Percentiles rank a stretch among this genome's conserved stretches.
Evolutionary conservation across 176 grass and related monocot species (phyloP).

Genomic region (Eleusine indica): DNA sequence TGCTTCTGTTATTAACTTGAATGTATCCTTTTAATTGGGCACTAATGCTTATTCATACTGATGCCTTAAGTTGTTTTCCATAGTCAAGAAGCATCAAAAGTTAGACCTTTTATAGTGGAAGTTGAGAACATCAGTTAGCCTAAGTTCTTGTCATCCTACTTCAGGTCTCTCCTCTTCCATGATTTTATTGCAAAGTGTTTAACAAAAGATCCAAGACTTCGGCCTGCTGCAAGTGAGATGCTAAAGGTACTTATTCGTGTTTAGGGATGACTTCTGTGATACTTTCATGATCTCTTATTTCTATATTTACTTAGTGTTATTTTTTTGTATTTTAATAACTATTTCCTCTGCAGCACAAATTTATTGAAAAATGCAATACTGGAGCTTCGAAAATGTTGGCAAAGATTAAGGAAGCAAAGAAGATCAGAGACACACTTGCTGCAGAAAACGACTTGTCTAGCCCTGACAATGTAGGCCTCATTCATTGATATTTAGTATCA

Average conservation of each 20-base stretch:
- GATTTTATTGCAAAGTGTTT: slow-evolving; percentile 99
- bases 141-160: slow-evolving; percentile 41
- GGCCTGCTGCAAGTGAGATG: slow-evolving; percentile 91
- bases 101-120: slow-evolving; percentile 29
- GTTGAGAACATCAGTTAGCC: slow-evolving; percentile 12
- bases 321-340: neutral
- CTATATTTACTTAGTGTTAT: slow-evolving; percentile 34
- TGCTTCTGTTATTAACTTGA: slow-evolving; percentile 5
- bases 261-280: neutral
- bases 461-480: slow-evolving; percentile 60
- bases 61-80: slow-evolving; percentile 27
- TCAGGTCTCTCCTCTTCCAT: slow-evolving; percentile 98
- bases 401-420: slow-evolving; percentile 86
- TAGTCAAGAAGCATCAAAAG: slow-evolving; percentile 16
- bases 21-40: slow-evolving; percentile 1
- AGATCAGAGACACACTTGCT: slow-evolving; percentile 72
- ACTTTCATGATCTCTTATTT: slow-evolving; percentile 34
- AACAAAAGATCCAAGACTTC: slow-evolving; percentile 96
- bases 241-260: slow-evolving; percentile 73
- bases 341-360: slow-evolving; percentile 75
- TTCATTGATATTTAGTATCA: slow-evolving; percentile 22
- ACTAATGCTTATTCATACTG: slow-evolving; percentile 17
- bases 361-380: slow-evolving; percentile 92
- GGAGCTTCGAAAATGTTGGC: slow-evolving; percentile 97
- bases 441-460: slow-evolving; percentile 49